Evolutionary conservation across 2,329 filamentous ascomycete species (phyloP), one percentile per base, ranked within the genome.

Genomic region (Pseudopyrenochaeta lycopersici): DNA sequence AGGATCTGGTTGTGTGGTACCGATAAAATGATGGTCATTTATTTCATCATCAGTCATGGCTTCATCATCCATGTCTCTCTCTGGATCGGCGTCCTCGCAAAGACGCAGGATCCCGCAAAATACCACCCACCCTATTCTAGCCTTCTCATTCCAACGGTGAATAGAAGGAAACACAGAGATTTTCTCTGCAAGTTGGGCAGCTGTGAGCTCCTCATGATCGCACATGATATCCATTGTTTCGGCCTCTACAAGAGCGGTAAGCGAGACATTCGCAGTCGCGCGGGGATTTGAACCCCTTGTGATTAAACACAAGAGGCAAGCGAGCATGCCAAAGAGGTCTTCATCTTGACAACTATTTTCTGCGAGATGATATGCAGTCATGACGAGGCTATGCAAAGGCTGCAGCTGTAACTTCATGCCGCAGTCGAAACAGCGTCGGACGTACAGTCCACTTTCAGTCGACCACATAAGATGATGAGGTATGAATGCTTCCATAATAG

Each of bases 311-410:
- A 78, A 49, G 17, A 76, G 58, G 43, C 71, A 75, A 18, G 74
- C 70, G 6, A 80, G 15, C 10, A 74, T 71, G 0, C 78, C 78
- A 52, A 78, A 78, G 0, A 79, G 60, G 32, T 72, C 77, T 47
- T 79, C 77, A 1, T 63, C 72, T 14, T 69, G 46, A 48, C 61
- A 67, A 2, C 76, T 75, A 10, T 48, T 39, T 18, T 57, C 47
- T 1, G 71, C 73, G 15, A 79, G 61, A 45, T 74, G 59, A 40
- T 74, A 73, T 15, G 73, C 66, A 7, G 64, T 68, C 10, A 78
- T 21, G 1, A 78, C 67, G 2, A 80, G 54, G n/a, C 65, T 63
- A 53, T 80, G 77, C 3, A 80, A 49, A 7, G 74, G 71, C 2
- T 60, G 47, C 6, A 73, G 56, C 35, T 70, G 58, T 11, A 77